phyloP scores from a whole-genome alignment of 148 eudicot species.

The Silene conica region DNA sequence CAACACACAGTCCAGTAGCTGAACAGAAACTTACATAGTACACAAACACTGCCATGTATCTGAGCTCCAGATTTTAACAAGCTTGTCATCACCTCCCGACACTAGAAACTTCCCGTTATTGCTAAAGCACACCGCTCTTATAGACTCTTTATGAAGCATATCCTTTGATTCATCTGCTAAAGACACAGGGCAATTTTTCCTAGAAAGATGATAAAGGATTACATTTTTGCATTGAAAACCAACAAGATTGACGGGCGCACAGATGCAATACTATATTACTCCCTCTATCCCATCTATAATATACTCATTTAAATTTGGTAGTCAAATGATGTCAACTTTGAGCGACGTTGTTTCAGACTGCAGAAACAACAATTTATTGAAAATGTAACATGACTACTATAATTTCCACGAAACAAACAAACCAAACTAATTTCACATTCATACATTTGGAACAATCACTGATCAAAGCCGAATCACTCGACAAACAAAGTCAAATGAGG shows the following conservation, averaged over 20 bases:
- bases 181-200: conserved; percentile 41
- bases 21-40: conserved; percentile 56
- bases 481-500: no score
- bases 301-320: not conserved
- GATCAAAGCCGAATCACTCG: not conserved
- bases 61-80: conserved; percentile 78
- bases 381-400: not conserved
- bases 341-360: no score
- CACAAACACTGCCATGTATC: conserved; percentile 61
- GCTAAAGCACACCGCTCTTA: conserved; percentile 72
- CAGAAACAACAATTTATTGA: not conserved
- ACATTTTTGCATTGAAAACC: not conserved
- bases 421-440: not conserved
- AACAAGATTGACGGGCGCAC: not conserved
- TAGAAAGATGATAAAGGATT: conserved; percentile 26
- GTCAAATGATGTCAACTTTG: no score
- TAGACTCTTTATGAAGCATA: conserved; percentile 65
- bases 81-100: conserved; percentile 90
- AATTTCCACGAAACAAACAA: no score
- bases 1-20: not conserved
- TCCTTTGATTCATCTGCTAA: conserved; percentile 46
- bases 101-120: conserved; percentile 64
- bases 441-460: no score
- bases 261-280: not conserved
- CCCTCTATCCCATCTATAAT: no score